phyloP scores from a whole-genome alignment of 78 protist species.

The Blattamonas nauphoetae region DNA sequence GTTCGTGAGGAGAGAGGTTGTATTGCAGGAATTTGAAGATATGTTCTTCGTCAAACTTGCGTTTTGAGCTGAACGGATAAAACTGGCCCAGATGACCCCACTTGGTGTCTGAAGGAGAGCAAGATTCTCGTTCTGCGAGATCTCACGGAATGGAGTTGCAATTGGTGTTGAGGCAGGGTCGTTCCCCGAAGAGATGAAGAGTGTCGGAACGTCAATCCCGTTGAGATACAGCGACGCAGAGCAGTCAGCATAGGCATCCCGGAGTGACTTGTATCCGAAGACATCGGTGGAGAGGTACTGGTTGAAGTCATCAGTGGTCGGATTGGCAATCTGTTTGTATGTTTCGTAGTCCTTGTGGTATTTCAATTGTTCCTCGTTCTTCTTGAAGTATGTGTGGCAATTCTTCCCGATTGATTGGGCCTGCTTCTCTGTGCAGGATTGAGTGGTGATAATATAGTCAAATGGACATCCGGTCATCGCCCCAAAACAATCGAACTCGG shows the following conservation, averaged over 20 bases:
- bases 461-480: too few species aligned
- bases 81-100: neutral
- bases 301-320: too few species aligned
- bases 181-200: neutral
- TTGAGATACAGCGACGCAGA: neutral
- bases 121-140: neutral
- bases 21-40: neutral
- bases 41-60: neutral
- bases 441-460: too few species aligned
- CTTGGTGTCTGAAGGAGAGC: neutral
- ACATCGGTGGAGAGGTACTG: neutral
- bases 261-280: neutral
- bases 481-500: too few species aligned
- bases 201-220: neutral
- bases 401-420: too few species aligned
- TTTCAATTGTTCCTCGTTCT: too few species aligned
- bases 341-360: too few species aligned
- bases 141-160: neutral
- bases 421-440: too few species aligned
- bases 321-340: too few species aligned
- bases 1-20: too few species aligned
- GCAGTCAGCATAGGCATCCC: neutral
- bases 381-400: too few species aligned
- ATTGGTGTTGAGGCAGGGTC: neutral
- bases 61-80: neutral